A percentile compares a stretch with the other conserved stretches of the same genome.
These are phyloP conservation scores for Oemleria cerasiformis DNA, from an alignment of 306 rosid genomes.

Conservation along the genomic window DNA sequence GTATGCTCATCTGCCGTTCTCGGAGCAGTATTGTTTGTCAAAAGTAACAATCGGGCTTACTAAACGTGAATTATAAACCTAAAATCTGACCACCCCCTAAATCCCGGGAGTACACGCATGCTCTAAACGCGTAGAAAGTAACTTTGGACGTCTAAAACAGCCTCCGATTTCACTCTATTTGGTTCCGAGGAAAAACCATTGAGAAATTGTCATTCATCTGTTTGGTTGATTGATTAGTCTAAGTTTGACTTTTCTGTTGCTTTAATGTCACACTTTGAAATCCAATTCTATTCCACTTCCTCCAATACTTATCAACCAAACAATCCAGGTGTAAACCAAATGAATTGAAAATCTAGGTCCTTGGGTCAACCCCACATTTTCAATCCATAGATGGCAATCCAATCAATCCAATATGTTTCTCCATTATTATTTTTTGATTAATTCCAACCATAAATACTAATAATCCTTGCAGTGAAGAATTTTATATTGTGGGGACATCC, in stretches of 20 bases:
- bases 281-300: neutral
- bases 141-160: too few relatives aligned
- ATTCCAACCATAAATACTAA: neutral
- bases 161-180: neutral
- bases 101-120: too few relatives aligned
- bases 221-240: too few relatives aligned
- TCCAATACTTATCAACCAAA: conserved; percentile 18
- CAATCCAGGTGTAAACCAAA: neutral
- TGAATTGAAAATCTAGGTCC: neutral
- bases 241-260: conserved; percentile 32
- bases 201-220: too few relatives aligned
- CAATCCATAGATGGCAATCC: neutral
- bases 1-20: too few relatives aligned
- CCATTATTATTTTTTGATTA: too few relatives aligned
- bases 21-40: too few relatives aligned
- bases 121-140: too few relatives aligned
- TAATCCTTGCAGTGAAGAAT: conserved; percentile 14
- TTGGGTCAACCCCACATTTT: neutral
- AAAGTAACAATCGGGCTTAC: too few relatives aligned
- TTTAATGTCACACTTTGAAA: conserved; percentile 4
- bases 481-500: conserved; percentile 77
- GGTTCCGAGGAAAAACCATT: neutral
- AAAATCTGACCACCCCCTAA: too few relatives aligned
- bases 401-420: neutral
- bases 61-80: too few relatives aligned